Base-by-base conservation (phyloP, 1,284 basidiomycete species). In the Cryptococcus hybrid region DNA sequence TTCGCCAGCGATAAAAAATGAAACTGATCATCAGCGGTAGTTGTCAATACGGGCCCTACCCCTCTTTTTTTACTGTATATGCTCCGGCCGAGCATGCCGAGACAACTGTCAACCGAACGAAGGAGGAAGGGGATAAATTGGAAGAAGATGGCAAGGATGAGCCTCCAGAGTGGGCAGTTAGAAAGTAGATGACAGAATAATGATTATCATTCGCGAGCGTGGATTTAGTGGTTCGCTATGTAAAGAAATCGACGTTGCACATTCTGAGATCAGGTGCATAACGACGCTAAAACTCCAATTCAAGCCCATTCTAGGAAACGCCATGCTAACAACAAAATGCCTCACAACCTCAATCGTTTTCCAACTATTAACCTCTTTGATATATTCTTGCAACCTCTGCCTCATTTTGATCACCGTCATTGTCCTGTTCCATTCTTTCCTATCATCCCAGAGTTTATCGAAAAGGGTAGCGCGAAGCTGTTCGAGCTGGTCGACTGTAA, bases 401-500 rank as follows among this genome's bases (percentile, higher is more conserved):
- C 59, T 67, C 60, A 92, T 74, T 64, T 88, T 84, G 24, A 71
- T 70, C 1, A 95, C 70, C 51, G 95, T 80, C 3, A 66, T 70
- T 59, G 84, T 83, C 48, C 94, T 82, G 69, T 97, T 83, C 94
- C 96, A 99, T 15, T 89, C 86, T 15, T 80, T 77, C 13, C 93
- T 81, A 62, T 86, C 85, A 15, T 84, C 80, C 92, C 94, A 98
- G 15, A 98, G 83, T 38, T 81, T 81, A 52, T 87, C 86, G 47
- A 93, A 84, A 63, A 86, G 88, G 1, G 84, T 85, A 4, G 95
- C 93, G 3, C 96, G 85, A 5, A 98, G 81, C 72, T 97, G 92
- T 71, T 98, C 94, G 2, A 99, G 84, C 73, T 97, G 87, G 70
- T 99, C 95, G 47, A 98, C 82, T 30, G 81, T 89, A 46, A 93